phyloP scores from a whole-genome alignment of 2,329 filamentous ascomycete species.

The Colletotrichum endophyticum region DNA sequence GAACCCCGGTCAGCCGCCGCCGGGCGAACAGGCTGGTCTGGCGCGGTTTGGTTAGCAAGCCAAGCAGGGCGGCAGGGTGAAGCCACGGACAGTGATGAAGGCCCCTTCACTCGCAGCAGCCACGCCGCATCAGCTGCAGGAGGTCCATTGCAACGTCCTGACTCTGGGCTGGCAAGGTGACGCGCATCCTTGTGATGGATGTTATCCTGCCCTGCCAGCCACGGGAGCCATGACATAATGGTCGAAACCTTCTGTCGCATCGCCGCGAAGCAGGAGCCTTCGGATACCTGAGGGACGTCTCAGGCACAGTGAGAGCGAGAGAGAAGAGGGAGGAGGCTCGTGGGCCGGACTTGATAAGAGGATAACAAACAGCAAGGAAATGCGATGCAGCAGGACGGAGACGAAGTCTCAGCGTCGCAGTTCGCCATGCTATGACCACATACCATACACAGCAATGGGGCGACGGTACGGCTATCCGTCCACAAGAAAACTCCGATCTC shows the following conservation, averaged over 20 bases:
- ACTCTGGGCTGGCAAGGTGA: neutral
- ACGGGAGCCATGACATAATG: constrained; percentile 11
- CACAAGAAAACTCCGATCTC: neutral
- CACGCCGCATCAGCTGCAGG: neutral
- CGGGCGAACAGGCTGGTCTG: neutral
- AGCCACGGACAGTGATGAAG: neutral
- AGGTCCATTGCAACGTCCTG: neutral
- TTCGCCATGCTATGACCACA: neutral
- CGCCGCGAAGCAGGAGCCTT: neutral
- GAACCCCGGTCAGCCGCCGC: neutral
- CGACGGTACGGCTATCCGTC: neutral
- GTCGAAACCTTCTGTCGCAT: neutral
- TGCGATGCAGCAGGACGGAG: neutral
- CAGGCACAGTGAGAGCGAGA: neutral
- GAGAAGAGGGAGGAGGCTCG: neutral
- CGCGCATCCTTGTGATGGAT: neutral
- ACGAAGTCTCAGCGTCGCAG: neutral
- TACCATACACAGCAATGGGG: neutral
- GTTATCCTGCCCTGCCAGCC: neutral
- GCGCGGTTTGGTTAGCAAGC: neutral
- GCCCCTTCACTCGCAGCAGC: neutral
- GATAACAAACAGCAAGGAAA: neutral
- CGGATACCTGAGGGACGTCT: neutral
- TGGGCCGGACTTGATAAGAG: neutral
- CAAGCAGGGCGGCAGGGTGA: neutral